Evolutionary conservation across 1,139 yeast species (phyloP).

Genomic region (Yamadazyma blattariae): DNA sequence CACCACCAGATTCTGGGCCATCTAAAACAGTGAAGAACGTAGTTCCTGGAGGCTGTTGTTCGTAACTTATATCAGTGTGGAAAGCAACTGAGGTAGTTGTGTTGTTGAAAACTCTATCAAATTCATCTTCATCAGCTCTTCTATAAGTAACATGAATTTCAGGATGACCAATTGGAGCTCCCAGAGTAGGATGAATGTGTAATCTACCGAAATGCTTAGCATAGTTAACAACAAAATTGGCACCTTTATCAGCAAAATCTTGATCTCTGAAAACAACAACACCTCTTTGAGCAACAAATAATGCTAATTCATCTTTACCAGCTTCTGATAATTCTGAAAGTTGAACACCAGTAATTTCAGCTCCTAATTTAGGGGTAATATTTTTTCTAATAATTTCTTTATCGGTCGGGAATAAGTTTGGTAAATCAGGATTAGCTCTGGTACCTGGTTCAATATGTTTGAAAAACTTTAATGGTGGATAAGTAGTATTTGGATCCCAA

Average conservation of each 20-base stretch:
- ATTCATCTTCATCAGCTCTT: conserved; percentile 39
- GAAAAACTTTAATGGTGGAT: conserved; percentile 44
- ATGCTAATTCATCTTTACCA: conserved; percentile 61
- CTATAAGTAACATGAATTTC: conserved; percentile 62
- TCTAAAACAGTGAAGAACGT: conserved; percentile 58
- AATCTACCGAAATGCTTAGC: conserved; percentile 66
- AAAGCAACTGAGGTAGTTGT: conserved; percentile 38
- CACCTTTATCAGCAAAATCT: conserved; percentile 55
- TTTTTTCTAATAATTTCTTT: conserved; percentile 20
- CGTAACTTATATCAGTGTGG: conserved; percentile 72
- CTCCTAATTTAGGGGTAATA: conserved; percentile 64
- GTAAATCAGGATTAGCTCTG: conserved; percentile 51
- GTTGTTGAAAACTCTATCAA: conserved; percentile 30
- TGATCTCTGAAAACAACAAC: conserved; percentile 65
- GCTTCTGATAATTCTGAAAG: conserved; percentile 45
- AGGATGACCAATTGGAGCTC: conserved; percentile 55
- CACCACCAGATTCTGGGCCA: conserved; percentile 68
- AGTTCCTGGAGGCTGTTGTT: conserved; percentile 62
- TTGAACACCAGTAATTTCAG: conserved; percentile 56
- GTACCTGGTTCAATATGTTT: conserved; percentile 51
- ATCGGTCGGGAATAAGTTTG: conserved; percentile 40
- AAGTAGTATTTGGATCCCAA: conserved; percentile 46
- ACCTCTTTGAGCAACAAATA: conserved; percentile 60
- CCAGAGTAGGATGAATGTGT: conserved; percentile 71
- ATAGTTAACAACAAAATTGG: conserved; percentile 47